Conservation (phyloP, 2,329 filamentous ascomycete species). For the Paraconiothyrium brasiliense region DNA sequence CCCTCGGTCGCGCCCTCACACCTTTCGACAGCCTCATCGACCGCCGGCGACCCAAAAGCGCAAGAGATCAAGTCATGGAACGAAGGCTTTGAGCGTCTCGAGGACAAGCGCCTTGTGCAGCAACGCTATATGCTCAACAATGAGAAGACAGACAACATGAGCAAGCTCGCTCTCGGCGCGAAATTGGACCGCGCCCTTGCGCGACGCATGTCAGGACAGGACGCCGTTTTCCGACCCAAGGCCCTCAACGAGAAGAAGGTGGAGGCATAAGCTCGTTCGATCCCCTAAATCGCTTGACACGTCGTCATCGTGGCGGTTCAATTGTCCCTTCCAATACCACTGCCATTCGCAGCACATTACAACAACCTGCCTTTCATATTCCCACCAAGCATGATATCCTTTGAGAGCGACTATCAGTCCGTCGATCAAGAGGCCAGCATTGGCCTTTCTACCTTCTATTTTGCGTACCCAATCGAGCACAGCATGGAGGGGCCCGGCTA, state of each 20-base stretch:
- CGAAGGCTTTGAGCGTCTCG: slow-evolving; percentile 83
- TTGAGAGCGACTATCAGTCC: not conserved
- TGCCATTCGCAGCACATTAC: slow-evolving; percentile 19
- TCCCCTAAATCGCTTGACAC: not conserved
- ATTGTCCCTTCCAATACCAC: slow-evolving; percentile 1
- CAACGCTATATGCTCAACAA: slow-evolving; percentile 83
- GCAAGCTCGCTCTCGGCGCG: slow-evolving; percentile 86
- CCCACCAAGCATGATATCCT: slow-evolving; percentile 10
- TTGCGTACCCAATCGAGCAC: slow-evolving; percentile 3
- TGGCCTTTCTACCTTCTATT: not conserved
- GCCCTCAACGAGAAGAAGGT: slow-evolving; percentile 48
- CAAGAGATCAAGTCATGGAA: slow-evolving; percentile 79
- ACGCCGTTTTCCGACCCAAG: slow-evolving; percentile 79
- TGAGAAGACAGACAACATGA: slow-evolving; percentile 82
- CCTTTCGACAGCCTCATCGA: slow-evolving; percentile 48
- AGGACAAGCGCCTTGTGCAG: slow-evolving; percentile 83
- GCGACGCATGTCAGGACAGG: slow-evolving; percentile 86
- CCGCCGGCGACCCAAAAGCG: slow-evolving; percentile 58
- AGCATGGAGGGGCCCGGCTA: slow-evolving; percentile 6
- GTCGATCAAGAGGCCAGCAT: not conserved
- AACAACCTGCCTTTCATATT: slow-evolving; percentile 9
- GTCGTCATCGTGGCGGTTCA: not conserved
- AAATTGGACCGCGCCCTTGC: slow-evolving; percentile 90
- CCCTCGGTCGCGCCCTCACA: slow-evolving; percentile 60
- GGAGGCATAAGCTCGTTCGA: slow-evolving; percentile 29